Base-by-base conservation (phyloP, 768 basidiomycete species). In the Termitomyces sp. region DNA sequence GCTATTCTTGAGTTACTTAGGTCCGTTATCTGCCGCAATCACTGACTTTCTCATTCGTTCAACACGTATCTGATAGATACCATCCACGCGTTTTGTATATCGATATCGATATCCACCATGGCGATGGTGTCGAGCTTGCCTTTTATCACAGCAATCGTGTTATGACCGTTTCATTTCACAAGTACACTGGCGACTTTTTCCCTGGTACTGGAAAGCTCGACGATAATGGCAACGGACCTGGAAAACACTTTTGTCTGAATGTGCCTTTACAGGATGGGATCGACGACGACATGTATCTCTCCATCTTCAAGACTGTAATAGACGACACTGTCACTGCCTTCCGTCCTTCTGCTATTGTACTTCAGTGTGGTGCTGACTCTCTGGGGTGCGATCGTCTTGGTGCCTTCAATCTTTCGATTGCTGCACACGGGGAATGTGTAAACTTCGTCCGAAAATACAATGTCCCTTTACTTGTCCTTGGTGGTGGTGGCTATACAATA, bases 61-160 rank as follows among this genome's bases (percentile, higher is more conserved):
- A 54, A 58, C 31, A 27, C 27, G 32, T 51, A 26, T n/a, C 48
- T 27, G 29, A 49, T 59, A 98, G 96, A 68, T 87, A 90, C 67
- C 91, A 94, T 63, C 89, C 96, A 7, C 86, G 96, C 18, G 96
- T 99, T 4, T 78, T 99, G 8, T 99, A 99, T 69, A 94, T 99
- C 64, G 96, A 99, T 74, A 99, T 99, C 62, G 96, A 99, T 68
- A 98, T 98, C 56, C 96, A 99, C 70, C 96, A 99, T 64, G 96
- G 96, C 8, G 96, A 99, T 66, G 96, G 96, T 24, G 97, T 99
- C 2, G 94, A 99, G 68, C 89, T 96, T 59, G 97, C 96, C 0
- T 98, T 99, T 72, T 99, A 96, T 72, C 89, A 96, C 64, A 90
- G 93, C 39, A 94, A 99, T 66, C 87, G 96, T n/a, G 96, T 99